Conservation (phyloP, 208 protist species). For the Zelonia costaricensis region DNA sequence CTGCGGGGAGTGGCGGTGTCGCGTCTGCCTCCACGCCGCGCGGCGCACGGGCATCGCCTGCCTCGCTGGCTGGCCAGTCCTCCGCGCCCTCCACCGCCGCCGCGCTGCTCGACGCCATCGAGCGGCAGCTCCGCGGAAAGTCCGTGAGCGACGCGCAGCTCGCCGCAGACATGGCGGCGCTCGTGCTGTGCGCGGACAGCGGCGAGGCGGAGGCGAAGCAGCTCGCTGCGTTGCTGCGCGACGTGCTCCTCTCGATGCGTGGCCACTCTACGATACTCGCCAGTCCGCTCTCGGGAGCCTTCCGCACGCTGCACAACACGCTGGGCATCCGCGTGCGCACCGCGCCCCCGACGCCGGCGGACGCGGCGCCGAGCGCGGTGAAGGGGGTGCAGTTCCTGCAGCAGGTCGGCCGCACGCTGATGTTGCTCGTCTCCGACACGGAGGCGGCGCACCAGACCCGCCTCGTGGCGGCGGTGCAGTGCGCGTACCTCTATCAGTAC, state of each 20-base stretch:
- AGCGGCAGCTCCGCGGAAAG: slow-evolving; percentile 23
- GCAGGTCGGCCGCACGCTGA: slow-evolving; percentile 47
- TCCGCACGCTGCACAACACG: slow-evolving; percentile 56
- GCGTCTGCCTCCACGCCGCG: slow-evolving; percentile 24
- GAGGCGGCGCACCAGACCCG: slow-evolving; percentile 46
- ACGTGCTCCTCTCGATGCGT: slow-evolving; percentile 28
- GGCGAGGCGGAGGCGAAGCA: slow-evolving; percentile 33
- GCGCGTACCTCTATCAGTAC: slow-evolving; percentile 78
- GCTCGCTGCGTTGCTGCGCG: slow-evolving; percentile 44
- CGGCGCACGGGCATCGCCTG: background rate
- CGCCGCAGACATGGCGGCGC: slow-evolving; percentile 42
- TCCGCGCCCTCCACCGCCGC: slow-evolving; percentile 1
- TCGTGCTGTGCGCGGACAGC: slow-evolving; percentile 40
- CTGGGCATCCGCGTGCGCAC: slow-evolving; percentile 44
- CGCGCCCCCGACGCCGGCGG: slow-evolving; percentile 5
- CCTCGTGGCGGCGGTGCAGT: slow-evolving; percentile 61
- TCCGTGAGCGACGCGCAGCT: slow-evolving; percentile 28
- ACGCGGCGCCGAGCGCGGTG: slow-evolving; percentile 7
- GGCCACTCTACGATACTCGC: slow-evolving; percentile 53
- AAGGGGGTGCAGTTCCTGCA: slow-evolving; percentile 40
- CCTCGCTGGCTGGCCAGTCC: background rate
- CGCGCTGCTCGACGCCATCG: slow-evolving; percentile 12
- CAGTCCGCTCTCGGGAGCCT: slow-evolving; percentile 55
- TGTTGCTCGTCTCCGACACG: slow-evolving; percentile 60
- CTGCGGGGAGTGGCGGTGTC: no score